phyloP scores from a whole-genome alignment of 2,329 filamentous ascomycete genomes.

The Phoma sp. region DNA sequence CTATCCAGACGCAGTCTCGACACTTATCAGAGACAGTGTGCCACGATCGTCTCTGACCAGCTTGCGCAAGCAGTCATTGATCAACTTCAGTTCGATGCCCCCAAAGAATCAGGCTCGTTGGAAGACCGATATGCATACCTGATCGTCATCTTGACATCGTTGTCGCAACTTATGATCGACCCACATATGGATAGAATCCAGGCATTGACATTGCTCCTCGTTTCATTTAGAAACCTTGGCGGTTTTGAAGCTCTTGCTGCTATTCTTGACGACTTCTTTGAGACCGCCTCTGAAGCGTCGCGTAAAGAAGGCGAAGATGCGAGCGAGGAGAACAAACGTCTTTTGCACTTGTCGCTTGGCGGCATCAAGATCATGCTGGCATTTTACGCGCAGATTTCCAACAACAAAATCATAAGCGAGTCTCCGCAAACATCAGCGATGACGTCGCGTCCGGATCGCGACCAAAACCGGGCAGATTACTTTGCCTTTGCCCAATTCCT shows the following conservation, averaged over 20 bases:
- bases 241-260: slow-evolving; percentile 77
- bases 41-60: slow-evolving; percentile 66
- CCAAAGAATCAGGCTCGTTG: slow-evolving; percentile 56
- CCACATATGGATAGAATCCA: slow-evolving; percentile 54
- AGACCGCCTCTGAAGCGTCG: slow-evolving; percentile 59
- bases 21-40: slow-evolving; percentile 65
- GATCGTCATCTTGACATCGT: slow-evolving; percentile 77
- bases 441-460: slow-evolving; percentile 58
- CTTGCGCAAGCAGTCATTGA: slow-evolving; percentile 73
- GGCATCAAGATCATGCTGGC: slow-evolving; percentile 83
- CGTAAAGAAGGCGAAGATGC: slow-evolving; percentile 50
- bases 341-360: slow-evolving; percentile 58
- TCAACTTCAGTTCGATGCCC: slow-evolving; percentile 64
- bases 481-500: slow-evolving; percentile 78
- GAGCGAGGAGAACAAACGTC: slow-evolving; percentile 51
- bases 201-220: slow-evolving; percentile 72
- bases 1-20: slow-evolving; percentile 77
- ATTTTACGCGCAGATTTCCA: slow-evolving; percentile 77
- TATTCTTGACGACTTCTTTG: slow-evolving; percentile 72
- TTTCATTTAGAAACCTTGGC: slow-evolving; percentile 82
- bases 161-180: slow-evolving; percentile 81
- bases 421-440: slow-evolving; percentile 67
- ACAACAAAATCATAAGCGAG: slow-evolving; percentile 80
- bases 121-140: slow-evolving; percentile 77
- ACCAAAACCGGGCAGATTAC: slow-evolving; percentile 63